These are phyloP conservation scores for Tephrocybe sp. DNA, from an alignment of 768 basidiomycete species.

Conservation along the genomic window DNA sequence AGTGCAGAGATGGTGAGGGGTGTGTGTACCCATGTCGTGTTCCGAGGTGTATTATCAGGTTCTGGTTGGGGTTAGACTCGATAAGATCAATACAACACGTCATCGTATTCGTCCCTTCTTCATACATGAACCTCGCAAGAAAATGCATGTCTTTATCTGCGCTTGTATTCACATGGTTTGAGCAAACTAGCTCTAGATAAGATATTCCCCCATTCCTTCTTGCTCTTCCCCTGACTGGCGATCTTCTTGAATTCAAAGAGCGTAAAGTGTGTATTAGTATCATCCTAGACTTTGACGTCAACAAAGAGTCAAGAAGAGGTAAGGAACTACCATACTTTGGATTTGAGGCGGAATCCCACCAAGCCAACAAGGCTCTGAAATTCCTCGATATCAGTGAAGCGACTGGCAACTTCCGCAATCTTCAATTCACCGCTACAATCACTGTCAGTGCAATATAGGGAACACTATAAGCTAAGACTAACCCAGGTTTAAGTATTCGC, in stretches of 20 bases:
- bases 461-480: constrained; percentile 1
- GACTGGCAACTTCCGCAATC: constrained; percentile 88
- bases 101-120: background rate
- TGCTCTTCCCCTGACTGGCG: constrained; percentile 41
- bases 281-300: constrained; percentile 51
- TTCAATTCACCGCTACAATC: constrained; percentile 70
- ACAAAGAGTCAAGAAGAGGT: background rate
- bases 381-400: constrained; percentile 66
- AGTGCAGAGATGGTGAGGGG: background rate
- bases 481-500: constrained; percentile 85
- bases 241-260: constrained; percentile 79
- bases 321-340: constrained; percentile 50
- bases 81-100: constrained; percentile 14
- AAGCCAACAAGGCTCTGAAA: constrained; percentile 64
- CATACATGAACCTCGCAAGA: too few relatives aligned
- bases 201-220: constrained; percentile 62
- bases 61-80: too few relatives aligned
- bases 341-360: constrained; percentile 72
- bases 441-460: constrained; percentile 2
- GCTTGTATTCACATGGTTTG: constrained; percentile 93
- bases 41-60: background rate
- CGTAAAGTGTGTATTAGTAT: constrained; percentile 81
- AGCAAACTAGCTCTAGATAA: constrained; percentile 55
- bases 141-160: too few relatives aligned
- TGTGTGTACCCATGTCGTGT: background rate